phyloP scores from a whole-genome alignment of 192 early-diverging fungal species.

The Piromyces finnis region DNA sequence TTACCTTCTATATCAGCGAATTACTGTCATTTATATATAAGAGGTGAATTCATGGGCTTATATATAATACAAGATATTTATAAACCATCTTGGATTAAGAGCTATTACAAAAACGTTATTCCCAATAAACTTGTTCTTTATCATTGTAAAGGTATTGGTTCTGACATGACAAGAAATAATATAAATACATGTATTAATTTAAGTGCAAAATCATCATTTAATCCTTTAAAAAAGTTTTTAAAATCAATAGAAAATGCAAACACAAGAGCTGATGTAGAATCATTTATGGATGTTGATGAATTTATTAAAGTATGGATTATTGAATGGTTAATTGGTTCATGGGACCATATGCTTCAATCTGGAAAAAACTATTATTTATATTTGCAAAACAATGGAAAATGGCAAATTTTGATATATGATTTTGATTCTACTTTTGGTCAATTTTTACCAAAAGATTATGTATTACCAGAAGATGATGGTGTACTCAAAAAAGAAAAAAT shows the following conservation, averaged over 20 bases:
- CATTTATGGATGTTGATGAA: not conserved
- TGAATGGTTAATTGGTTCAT: not conserved
- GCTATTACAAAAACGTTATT: not conserved
- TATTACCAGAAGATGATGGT: not conserved
- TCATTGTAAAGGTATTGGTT: not conserved
- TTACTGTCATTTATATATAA: not conserved
- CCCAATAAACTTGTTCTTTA: not conserved
- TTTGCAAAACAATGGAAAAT: not conserved
- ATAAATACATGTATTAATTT: not conserved
- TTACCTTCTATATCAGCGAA: not conserved
- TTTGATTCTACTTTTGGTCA: not conserved
- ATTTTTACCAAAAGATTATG: not conserved
- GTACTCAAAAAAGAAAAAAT: too few species aligned
- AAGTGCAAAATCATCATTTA: not conserved
- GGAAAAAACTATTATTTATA: not conserved
- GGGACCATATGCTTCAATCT: not conserved
- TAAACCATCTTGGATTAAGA: not conserved
- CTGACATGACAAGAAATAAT: not conserved
- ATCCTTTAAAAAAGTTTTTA: not conserved
- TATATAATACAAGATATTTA: not conserved
- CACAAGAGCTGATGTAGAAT: not conserved
- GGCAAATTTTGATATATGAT: not conserved
- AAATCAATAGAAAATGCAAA: not conserved
- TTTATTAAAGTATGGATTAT: not conserved
- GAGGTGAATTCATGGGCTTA: not conserved